Evolutionary conservation across 352 stramenopile species (phyloP).

Genomic region (Blastocystis sp.): DNA sequence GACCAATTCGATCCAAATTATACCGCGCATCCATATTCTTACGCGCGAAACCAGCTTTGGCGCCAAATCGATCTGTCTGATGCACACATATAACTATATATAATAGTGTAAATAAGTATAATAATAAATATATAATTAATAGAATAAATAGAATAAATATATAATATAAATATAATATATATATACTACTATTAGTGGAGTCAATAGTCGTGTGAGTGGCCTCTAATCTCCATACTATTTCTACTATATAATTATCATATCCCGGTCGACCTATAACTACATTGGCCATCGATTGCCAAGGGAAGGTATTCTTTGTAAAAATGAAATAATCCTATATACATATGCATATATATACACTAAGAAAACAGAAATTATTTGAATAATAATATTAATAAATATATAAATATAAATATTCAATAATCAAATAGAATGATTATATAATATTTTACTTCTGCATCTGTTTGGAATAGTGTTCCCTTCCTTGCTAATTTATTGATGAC

Average conservation of each 20-base stretch:
- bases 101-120: no score
- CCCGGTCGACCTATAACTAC: slow-evolving; percentile 27
- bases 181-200: slow-evolving; percentile 26
- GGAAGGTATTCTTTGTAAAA: slow-evolving; percentile 15
- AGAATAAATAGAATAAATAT: no score
- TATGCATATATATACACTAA: no score
- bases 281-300: slow-evolving; percentile 9
- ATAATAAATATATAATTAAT: no score
- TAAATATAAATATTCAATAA: no score
- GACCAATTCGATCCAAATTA: slow-evolving; percentile 13
- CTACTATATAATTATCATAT: slow-evolving; percentile 39
- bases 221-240: slow-evolving; percentile 10
- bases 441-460: slow-evolving; percentile 37
- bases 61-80: slow-evolving; percentile 25
- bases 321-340: slow-evolving; percentile 40
- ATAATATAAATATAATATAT: no score
- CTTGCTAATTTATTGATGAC: not conserved
- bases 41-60: slow-evolving; percentile 36
- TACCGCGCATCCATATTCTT: slow-evolving; percentile 10
- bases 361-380: no score
- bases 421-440: no score
- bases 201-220: slow-evolving; percentile 5
- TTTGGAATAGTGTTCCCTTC: slow-evolving; percentile 29
- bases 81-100: slow-evolving; percentile 27
- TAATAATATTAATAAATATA: no score